These are phyloP conservation scores for Aspergillus carlsbadensis DNA, from an alignment of 495 filamentous ascomycete species.

Conservation along the genomic window DNA sequence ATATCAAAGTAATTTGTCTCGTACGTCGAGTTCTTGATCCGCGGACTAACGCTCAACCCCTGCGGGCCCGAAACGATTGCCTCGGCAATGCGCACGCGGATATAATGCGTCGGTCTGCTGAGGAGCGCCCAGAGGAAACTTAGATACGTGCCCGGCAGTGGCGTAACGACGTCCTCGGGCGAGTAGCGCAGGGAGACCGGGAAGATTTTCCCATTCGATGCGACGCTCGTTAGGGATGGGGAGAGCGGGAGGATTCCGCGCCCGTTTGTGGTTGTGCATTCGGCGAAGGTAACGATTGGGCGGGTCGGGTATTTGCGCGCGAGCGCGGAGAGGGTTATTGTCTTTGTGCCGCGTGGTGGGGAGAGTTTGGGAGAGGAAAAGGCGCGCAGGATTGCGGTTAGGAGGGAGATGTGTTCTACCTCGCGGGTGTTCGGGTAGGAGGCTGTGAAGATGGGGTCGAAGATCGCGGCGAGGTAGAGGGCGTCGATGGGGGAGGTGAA, in stretches of 20 bases:
- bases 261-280: conserved; percentile 40
- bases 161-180: conserved; percentile 85
- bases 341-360: conserved; percentile 44
- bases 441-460: conserved; percentile 89
- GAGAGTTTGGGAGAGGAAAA: conserved; percentile 57
- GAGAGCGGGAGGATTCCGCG: conserved; percentile 84
- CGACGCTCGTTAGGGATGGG: conserved; percentile 64
- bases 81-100: conserved; percentile 86
- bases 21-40: conserved; percentile 33
- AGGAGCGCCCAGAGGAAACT: conserved; percentile 82
- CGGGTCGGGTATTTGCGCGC: conserved; percentile 61
- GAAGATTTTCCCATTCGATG: conserved; percentile 70
- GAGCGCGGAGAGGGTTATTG: conserved; percentile 63
- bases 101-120: conserved; percentile 81
- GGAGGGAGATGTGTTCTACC: conserved; percentile 73
- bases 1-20: conserved; percentile 52
- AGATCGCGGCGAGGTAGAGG: conserved; percentile 93
- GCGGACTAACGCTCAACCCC: background rate
- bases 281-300: conserved; percentile 14
- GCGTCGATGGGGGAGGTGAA: conserved; percentile 92
- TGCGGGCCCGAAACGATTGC: conserved; percentile 42
- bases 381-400: conserved; percentile 70
- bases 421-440: conserved; percentile 71
- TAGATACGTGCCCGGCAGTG: conserved; percentile 67
- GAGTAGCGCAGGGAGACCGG: conserved; percentile 87